phyloP scores from a whole-genome alignment of 331 rosid species.

The Prunus yedoensis region DNA sequence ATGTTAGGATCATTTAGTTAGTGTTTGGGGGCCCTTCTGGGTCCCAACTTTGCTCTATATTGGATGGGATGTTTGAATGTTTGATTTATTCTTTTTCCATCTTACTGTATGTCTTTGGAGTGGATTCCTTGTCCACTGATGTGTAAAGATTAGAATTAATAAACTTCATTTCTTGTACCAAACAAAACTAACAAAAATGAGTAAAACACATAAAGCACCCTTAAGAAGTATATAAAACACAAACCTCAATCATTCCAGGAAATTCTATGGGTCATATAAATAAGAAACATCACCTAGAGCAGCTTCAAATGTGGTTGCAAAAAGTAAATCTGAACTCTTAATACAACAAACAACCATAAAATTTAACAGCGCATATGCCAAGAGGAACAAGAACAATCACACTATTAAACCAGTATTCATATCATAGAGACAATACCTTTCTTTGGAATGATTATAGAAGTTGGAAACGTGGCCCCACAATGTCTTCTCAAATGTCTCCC shows the following conservation, averaged over 20 bases:
- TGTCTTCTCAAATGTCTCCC: too few species aligned
- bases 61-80: neutral
- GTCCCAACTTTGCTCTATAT: too few species aligned
- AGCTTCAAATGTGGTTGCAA: neutral
- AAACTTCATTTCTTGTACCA: neutral
- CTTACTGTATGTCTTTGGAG: neutral
- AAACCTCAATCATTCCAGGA: neutral
- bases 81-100: neutral
- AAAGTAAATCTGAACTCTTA: neutral
- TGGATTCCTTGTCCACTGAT: neutral
- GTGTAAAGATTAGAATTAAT: neutral
- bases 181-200: neutral
- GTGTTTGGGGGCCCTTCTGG: neutral
- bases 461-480: constrained; percentile 87
- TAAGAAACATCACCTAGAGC: neutral
- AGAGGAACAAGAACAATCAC: neutral
- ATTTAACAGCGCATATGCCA: neutral
- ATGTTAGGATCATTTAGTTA: neutral
- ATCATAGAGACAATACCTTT: constrained; percentile 60
- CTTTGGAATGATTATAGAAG: constrained; percentile 88
- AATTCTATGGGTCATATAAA: neutral
- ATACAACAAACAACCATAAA: neutral
- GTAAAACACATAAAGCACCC: neutral
- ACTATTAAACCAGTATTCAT: constrained; percentile 8
- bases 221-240: neutral